Base-by-base conservation (phyloP, 2,329 filamentous ascomycete species). In the Colletotrichum sp. region DNA sequence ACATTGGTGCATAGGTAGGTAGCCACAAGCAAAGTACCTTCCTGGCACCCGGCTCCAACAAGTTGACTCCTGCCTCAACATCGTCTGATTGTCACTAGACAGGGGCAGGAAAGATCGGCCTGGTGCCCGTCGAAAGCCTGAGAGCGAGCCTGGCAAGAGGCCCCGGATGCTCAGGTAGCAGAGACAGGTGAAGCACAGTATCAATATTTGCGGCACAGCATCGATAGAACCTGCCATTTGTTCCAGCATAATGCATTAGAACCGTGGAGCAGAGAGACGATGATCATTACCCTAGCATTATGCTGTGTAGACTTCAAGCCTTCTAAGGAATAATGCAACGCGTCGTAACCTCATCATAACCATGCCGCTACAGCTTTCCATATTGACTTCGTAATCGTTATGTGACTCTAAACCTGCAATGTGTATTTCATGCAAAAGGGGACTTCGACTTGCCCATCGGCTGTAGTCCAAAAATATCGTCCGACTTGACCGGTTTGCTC, bases 381-480 rank as follows among this genome's bases (percentile, higher is more conserved):
- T 34, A 15, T 34, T 34, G 43, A 62, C 72, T 4, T 74, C 65
- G 48, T 74, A 25, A 69, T 32, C 34, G 18, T 70, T 48, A 30
- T 61, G 27, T 58, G 36, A 22, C 8, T 76, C 65, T 60, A 32
- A 36, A 39, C 4, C 18, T 65, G 34, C 65, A 70, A 70, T 60
- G 39, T 55, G 22, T 48, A 27, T 12, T 13, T 77, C 39, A 75
- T 62, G 60, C 28, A 55, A 75, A 75, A 48, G 72, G 62, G 13
- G 62, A 65, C 64, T 70, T 77, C 12, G 56, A 43, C 66, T 74
- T 75, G 66, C 66, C 58, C 34, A 92, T 84, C 6, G 88, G 88
- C 79, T 91, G 87, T 78, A 92, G 76, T 7, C 89, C 90, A 79
- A 92, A 92, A 9, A 91, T 88, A 64, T 91, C 88, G 68, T 89